Percentiles rank a stretch among this genome's conserved stretches.
phyloP scores from a whole-genome alignment of 805 yeast species.

The Suhomyces emberorum region DNA sequence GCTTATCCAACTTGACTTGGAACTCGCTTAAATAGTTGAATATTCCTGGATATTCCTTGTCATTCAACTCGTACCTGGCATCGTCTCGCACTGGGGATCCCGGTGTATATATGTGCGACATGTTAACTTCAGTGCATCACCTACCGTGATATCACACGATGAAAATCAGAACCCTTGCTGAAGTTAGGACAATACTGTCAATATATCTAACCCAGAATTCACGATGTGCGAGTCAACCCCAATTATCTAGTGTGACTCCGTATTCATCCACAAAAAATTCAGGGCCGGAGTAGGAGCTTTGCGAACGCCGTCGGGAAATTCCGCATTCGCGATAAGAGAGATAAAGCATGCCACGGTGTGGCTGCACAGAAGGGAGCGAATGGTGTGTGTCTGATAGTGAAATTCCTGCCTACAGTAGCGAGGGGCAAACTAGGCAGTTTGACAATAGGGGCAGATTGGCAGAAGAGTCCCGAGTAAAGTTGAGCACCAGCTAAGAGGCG shows the following conservation, averaged over 20 bases:
- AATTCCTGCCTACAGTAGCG: background rate
- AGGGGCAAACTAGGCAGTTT: background rate
- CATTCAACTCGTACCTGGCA: background rate
- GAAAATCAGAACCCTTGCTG: no score
- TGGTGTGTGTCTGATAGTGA: background rate
- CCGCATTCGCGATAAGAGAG: background rate
- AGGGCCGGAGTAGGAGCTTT: background rate
- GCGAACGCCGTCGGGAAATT: background rate
- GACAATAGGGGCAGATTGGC: background rate
- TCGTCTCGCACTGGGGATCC: no score
- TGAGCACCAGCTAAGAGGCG: background rate
- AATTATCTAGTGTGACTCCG: no score
- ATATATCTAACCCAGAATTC: no score
- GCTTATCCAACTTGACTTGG: slow-evolving; percentile 12
- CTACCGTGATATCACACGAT: no score
- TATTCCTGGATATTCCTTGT: slow-evolving; percentile 17
- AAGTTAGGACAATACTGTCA: no score
- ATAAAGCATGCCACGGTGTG: background rate
- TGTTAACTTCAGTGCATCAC: no score
- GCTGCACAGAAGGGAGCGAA: background rate
- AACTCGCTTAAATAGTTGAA: slow-evolving; percentile 20
- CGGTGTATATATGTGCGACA: no score
- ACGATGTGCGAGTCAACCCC: no score
- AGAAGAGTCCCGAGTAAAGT: background rate
- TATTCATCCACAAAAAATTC: no score